Percentiles rank a stretch among this genome's conserved stretches.
Conservation (phyloP, 2,329 filamentous ascomycete genomes). For the Zopfia rhizophila region DNA sequence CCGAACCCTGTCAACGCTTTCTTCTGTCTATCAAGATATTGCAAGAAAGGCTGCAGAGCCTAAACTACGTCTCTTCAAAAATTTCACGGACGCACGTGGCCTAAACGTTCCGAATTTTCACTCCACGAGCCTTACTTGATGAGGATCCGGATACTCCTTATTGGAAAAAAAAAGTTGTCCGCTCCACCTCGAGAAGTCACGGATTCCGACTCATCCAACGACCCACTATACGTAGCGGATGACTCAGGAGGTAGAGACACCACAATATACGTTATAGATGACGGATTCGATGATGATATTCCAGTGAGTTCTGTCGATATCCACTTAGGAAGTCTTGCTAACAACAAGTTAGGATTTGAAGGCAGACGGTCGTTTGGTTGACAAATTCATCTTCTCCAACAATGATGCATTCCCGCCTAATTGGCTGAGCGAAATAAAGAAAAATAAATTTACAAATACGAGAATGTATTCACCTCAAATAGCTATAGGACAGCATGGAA, state of each 20-base stretch:
- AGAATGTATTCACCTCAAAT: neutral
- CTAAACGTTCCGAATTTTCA: neutral
- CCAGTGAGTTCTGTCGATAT: neutral
- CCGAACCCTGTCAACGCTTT: slow-evolving; percentile 1
- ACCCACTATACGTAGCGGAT: slow-evolving; percentile 7
- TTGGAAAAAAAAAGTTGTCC: slow-evolving; percentile 26
- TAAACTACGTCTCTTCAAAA: too few species aligned
- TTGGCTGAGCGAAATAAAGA: neutral
- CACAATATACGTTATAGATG: slow-evolving; percentile 15
- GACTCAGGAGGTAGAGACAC: slow-evolving; percentile 3
- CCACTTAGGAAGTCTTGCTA: neutral
- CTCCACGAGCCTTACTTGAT: neutral
- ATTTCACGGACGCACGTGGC: too few species aligned
- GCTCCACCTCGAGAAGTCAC: neutral
- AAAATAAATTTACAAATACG: neutral
- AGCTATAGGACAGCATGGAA: slow-evolving; percentile 2
- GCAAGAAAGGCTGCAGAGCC: too few species aligned
- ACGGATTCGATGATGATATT: slow-evolving; percentile 8
- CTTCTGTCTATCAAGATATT: too few species aligned
- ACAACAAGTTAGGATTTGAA: slow-evolving; percentile 1
- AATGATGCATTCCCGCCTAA: neutral
- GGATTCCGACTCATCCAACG: too few species aligned
- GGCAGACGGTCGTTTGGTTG: neutral
- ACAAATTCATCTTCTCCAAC: neutral
- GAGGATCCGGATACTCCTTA: slow-evolving; percentile 6